Evolutionary conservation across 2,329 filamentous ascomycete species (phyloP).

Genomic region (Pseudogymnoascus sp.): DNA sequence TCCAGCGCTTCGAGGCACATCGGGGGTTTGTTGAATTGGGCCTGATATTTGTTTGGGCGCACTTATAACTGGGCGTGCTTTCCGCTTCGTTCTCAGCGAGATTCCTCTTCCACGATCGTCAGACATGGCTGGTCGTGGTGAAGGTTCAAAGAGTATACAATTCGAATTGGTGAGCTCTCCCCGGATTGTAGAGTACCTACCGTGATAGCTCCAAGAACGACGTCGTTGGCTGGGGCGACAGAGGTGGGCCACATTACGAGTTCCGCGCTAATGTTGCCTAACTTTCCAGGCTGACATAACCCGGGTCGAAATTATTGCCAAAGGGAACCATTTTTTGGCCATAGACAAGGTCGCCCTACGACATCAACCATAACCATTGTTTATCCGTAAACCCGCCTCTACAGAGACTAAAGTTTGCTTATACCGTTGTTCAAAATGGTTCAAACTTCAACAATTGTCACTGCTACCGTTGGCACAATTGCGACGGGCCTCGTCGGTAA

Average conservation of each 20-base stretch:
- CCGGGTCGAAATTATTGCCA: constrained; percentile 2
- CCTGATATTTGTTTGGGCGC: constrained; percentile 56
- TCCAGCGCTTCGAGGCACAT: constrained; percentile 32
- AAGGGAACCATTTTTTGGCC: constrained; percentile 8
- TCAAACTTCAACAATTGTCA: constrained; percentile 48
- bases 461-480: constrained; percentile 53
- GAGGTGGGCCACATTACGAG: neutral
- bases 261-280: constrained; percentile 11
- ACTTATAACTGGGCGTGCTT: constrained; percentile 53
- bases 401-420: constrained; percentile 4
- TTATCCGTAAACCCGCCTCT: neutral
- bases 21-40: constrained; percentile 48
- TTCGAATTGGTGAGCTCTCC: neutral
- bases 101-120: constrained; percentile 52
- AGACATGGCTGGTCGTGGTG: constrained; percentile 40
- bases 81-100: constrained; percentile 56
- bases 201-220: neutral
- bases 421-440: constrained; percentile 31
- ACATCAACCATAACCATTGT: constrained; percentile 11
- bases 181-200: neutral
- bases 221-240: neutral
- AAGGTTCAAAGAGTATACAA: constrained; percentile 1
- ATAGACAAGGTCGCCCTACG: constrained; percentile 2
- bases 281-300: neutral
- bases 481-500: constrained; percentile 54